Evolutionary conservation across 495 filamentous ascomycete genomes (phyloP).

Genomic region (Clavariopsis aquatica): DNA sequence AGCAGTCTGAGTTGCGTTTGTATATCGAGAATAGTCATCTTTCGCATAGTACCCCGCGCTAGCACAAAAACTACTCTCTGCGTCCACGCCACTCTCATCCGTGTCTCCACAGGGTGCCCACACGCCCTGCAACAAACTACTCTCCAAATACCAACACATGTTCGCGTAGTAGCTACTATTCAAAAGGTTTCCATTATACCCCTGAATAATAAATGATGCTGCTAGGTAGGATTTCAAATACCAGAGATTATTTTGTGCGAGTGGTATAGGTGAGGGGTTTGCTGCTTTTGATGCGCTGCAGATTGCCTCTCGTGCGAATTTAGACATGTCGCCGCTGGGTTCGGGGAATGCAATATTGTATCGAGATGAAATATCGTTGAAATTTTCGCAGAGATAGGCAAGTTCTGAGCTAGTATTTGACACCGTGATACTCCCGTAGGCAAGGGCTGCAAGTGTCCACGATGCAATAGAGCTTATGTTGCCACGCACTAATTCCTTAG

Average conservation of each 20-base stretch:
- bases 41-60: conserved; percentile 8
- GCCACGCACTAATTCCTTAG: conserved; percentile 1
- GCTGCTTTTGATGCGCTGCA: conserved; percentile 2
- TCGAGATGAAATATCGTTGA: not conserved
- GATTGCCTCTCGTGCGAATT: conserved; percentile 11
- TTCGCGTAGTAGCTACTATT: conserved; percentile 8
- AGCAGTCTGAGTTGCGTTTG: conserved; percentile 1
- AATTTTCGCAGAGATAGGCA: conserved; percentile 6
- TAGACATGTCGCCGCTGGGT: conserved; percentile 5
- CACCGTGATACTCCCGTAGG: not conserved
- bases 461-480: conserved; percentile 9
- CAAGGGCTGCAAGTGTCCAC: conserved; percentile 7
- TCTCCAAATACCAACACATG: conserved; percentile 14
- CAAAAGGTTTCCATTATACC: not conserved
- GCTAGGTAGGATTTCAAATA: conserved; percentile 5
- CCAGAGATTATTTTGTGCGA: not conserved
- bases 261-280: not conserved
- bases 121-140: not conserved
- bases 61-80: conserved; percentile 11
- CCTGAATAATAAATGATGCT: not conserved
- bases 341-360: conserved; percentile 6
- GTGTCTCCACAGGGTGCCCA: conserved; percentile 2
- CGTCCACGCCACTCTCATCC: conserved; percentile 1
- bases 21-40: conserved; percentile 4
- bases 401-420: conserved; percentile 9